A percentile compares a stretch with the other conserved stretches of the same genome.
phyloP scores from a whole-genome alignment of 2,329 filamentous ascomycete genomes.

The Scedosporium boydii region DNA sequence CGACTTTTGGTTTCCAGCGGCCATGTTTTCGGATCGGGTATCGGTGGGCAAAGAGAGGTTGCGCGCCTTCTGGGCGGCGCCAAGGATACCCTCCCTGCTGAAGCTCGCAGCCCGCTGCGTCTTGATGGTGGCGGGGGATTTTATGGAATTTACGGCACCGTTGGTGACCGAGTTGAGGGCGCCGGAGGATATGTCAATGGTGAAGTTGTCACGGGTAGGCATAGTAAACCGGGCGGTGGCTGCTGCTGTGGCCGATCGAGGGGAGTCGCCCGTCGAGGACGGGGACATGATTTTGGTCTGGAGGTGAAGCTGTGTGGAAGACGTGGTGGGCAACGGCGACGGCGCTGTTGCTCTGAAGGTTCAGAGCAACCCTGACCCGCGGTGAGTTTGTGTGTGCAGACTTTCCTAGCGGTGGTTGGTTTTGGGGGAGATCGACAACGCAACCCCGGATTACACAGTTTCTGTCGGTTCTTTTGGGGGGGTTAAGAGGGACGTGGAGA shows the following conservation, averaged over 20 bases:
- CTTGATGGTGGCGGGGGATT: constrained; percentile 41
- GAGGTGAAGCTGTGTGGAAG: constrained; percentile 5
- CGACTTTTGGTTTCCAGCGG: constrained; percentile 34
- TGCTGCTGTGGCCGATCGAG: constrained; percentile 29
- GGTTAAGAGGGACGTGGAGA: neutral
- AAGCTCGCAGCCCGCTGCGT: constrained; percentile 38
- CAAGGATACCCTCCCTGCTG: constrained; percentile 44
- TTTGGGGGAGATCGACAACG: neutral
- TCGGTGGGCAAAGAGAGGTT: constrained; percentile 48
- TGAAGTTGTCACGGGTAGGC: constrained; percentile 36
- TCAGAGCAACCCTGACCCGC: constrained; percentile 4
- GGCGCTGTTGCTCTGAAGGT: constrained; percentile 4
- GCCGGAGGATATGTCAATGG: constrained; percentile 37
- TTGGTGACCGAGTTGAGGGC: constrained; percentile 30
- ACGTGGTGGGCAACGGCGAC: constrained; percentile 5
- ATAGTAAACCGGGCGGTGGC: constrained; percentile 32
- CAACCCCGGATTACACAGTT: neutral
- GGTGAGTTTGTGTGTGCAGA: neutral
- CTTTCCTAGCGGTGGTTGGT: constrained; percentile 3
- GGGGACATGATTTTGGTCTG: constrained; percentile 32
- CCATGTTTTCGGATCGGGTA: constrained; percentile 29
- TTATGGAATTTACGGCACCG: constrained; percentile 30
- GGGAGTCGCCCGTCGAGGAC: constrained; percentile 44
- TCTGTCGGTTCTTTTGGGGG: neutral
- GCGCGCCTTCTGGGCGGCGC: constrained; percentile 42